Evolutionary conservation across 441 rosid species (phyloP), one percentile per base, ranked within the genome.

Genomic region (Gossypium aridum): DNA sequence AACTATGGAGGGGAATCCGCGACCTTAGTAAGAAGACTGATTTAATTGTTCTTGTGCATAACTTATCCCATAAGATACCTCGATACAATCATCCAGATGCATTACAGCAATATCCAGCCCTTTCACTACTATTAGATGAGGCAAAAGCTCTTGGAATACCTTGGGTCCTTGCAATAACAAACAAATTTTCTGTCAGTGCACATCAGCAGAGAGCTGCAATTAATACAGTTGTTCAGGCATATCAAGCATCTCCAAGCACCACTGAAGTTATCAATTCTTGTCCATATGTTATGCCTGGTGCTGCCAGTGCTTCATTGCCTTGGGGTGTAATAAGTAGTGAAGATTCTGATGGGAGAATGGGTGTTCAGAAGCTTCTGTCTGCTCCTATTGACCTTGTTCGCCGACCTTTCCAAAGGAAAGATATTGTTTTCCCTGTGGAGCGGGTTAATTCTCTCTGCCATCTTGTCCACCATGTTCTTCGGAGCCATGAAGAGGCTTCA

Each of bases 151-250:
- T 95, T 8, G 97, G 98, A 75, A 91, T 95, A 76, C 99, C 99
- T 51, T 95, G 99, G 99, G 88, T 93, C 56, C 93, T 95, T 51
- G 97, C 98, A 73, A 83, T 95, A 79, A 95, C 99, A 70, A 95
- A 95, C 82, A 95, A 91, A 78, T 95, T 95, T 83, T 95, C 99
- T 74, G 99, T 95, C 61, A 95, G 98, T 79, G 99, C 97, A 1
- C 98, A 95, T 86, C 98, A 91, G 85, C 99, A 91, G 82, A 88
- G 85, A 66, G 83, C 87, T 63, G 89, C 90, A 23, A 88, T 91
- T 16, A 90, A 90, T 81, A 86, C 95, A 75, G 92, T 89, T 74
- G 75, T 95, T 70, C 89, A 89, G 74, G 91, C 92, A 37, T 93
- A 95, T 77, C 94, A 87, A 84, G 91, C 94, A 23, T 85, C 91